Percentiles rank a stretch among this genome's conserved stretches.
Conservation (phyloP, 768 basidiomycete genomes). For the Termitomyces sp. region DNA sequence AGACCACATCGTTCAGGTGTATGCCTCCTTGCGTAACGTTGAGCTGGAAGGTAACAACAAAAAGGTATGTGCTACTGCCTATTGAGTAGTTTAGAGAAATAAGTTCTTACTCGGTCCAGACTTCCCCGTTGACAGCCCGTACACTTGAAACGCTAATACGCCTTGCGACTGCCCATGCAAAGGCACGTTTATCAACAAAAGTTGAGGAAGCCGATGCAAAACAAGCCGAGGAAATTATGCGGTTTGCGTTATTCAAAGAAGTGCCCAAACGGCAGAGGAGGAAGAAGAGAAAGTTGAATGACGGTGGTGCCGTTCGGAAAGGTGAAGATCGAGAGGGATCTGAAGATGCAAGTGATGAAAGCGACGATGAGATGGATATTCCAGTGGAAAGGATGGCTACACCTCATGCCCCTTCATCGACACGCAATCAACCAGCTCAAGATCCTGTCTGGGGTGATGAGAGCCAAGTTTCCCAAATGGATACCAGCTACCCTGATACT, state of each 20-base stretch:
- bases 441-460: conserved; percentile 66
- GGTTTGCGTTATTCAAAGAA: conserved; percentile 97
- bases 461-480: conserved; percentile 63
- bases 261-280: conserved; percentile 76
- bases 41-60: conserved; percentile 86
- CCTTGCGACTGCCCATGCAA: conserved; percentile 96
- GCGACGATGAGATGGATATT: conserved; percentile 30
- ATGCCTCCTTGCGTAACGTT: conserved; percentile 88
- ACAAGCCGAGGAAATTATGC: conserved; percentile 91
- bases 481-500: conserved; percentile 29
- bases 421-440: conserved; percentile 28
- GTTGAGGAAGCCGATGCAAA: conserved; percentile 83
- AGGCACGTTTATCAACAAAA: conserved; percentile 81
- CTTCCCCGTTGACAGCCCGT: conserved; percentile 95
- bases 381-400: conserved; percentile 47
- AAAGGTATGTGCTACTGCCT: conserved; percentile 41
- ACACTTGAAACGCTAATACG: conserved; percentile 98
- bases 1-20: conserved; percentile 89
- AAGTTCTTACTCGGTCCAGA: conserved; percentile 43
- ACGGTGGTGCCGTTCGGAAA: conserved; percentile 48
- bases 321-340: conserved; percentile 40
- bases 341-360: conserved; percentile 53
- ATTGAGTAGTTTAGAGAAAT: conserved; percentile 1
- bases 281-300: conserved; percentile 86
- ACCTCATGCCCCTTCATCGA: conserved; percentile 13